Evolutionary conservation across 495 filamentous ascomycete genomes (phyloP), one percentile per base, ranked within the genome.

Genomic region (Sabuloglossum arenarium): DNA sequence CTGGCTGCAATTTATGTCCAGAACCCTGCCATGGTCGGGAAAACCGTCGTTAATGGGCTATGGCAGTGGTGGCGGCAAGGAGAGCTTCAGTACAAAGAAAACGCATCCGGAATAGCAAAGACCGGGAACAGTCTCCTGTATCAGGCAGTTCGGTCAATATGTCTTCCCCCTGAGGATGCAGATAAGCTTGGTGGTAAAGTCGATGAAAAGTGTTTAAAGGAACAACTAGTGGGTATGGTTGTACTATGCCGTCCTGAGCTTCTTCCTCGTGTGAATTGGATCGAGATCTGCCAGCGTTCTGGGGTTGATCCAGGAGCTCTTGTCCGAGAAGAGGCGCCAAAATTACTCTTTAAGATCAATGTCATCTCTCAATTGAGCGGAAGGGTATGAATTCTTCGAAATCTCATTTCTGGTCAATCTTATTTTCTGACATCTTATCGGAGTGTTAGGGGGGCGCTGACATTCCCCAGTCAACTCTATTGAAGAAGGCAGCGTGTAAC

Each of bases 301-400:
- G 79, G 82, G 24, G 71, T 85, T 3, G 91, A 98, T 66, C 91
- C 91, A 1, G 89, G 88, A 19, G 69, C 74, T 11, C 74, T 98
- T 51, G 86, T 81, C 5, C 69, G 70, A 24, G 74, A 68, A 39
- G 61, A 70, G 29, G 58, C 73, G 10, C 61, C 65, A n/a, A 61
- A 71, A n/a, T 79, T 75, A 60, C 68, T 82, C 58, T 63, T 65
- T 30, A 61, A 63, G 28, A 65, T 58, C 29, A 51, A 51, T 29
- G 47, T 51, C 16, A 51, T 51, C 23, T 27, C 47, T 51, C 47
- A 51, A 30, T 51, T 51, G 28, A 51, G 47, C 24, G 47, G 47
- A 51, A 51, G 47, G 25, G 47, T 51, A 51, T 21, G 47, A 29
- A 54, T 53, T 46, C 39, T 31, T 28, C 30, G 16, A n/a, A 59